phyloP scores from a whole-genome alignment of 2,329 filamentous ascomycete species.

The Alternaria angustiovoidea region DNA sequence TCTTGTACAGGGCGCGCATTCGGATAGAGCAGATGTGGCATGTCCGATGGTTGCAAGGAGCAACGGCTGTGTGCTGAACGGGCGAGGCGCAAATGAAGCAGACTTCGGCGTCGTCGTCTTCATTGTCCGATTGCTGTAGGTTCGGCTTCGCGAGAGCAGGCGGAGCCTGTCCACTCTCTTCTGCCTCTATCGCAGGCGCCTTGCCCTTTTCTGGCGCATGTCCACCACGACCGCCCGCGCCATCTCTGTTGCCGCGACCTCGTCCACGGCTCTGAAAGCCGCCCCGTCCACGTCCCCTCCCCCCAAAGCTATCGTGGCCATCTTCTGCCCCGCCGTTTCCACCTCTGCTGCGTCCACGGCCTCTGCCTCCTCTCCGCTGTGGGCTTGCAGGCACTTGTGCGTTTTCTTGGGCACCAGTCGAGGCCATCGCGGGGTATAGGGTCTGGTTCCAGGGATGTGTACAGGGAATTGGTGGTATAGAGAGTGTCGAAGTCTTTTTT shows the following conservation, averaged over 20 bases:
- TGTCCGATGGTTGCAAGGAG: constrained; percentile 94
- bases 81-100: constrained; percentile 98
- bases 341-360: constrained; percentile 44
- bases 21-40: constrained; percentile 95
- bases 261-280: constrained; percentile 44
- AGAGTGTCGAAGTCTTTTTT: neutral
- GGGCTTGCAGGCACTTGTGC: constrained; percentile 38
- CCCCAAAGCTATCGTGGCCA: constrained; percentile 26
- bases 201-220: constrained; percentile 41
- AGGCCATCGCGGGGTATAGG: constrained; percentile 45
- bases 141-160: constrained; percentile 9
- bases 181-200: constrained; percentile 21
- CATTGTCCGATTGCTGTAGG: constrained; percentile 22
- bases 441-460: constrained; percentile 5
- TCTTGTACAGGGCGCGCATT: constrained; percentile 94
- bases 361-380: constrained; percentile 40
- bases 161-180: constrained; percentile 14
- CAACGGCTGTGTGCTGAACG: constrained; percentile 84
- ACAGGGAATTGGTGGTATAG: constrained; percentile 1
- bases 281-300: constrained; percentile 48
- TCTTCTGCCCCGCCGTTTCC: constrained; percentile 28
- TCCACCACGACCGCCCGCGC: constrained; percentile 39
- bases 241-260: constrained; percentile 44
- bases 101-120: constrained; percentile 68
- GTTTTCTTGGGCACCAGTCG: constrained; percentile 33